Base-by-base conservation (phyloP, 2,329 filamentous ascomycete species). In the Verticillium nonalfalfae region DNA sequence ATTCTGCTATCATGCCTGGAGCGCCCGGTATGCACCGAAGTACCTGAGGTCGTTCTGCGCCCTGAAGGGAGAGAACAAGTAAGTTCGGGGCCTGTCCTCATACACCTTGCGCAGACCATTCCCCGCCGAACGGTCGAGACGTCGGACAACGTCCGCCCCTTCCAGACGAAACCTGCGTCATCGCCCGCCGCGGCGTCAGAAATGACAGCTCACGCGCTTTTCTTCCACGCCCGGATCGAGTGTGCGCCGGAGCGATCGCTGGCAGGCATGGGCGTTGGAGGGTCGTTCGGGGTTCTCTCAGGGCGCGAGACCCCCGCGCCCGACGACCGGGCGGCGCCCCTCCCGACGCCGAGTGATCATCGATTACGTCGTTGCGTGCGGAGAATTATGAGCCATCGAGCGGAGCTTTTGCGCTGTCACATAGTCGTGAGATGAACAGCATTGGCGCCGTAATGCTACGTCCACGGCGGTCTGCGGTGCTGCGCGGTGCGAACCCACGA, bases 351-450 rank as follows among this genome's bases (percentile, higher is more conserved):
- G n/a, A 50, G 45, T 11, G 45, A 50, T 11, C n/a, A 50, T 50
- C 45, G 18, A 50, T 50, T 50, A 50, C 45, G 45, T 50, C 18
- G 45, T 21, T 50, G 5, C 18, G n/a, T 50, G 45, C 45, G 45
- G n/a, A 26, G 18, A 14, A 7, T 21, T 50, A 9, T 6, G n/a
- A n/a, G 39, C 3, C 7, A 5, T 26, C 26, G 26, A 26, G 14
- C 15, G 39, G 39, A 21, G 9, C 6, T n/a, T 7, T 15, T n/a
- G 4, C 14, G 39, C 39, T n/a, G 3, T 45, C 1, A 38, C 15
- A 61, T 62, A 1, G 65, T 56, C 67, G 68, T 68, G 26, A 56
- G 15, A 26, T n/a, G 26, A 26, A 26, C 26, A 26, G 26, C 4
- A 26, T 26, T 26, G 26, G 26, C 26, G 15, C 21, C 18, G 18